phyloP scores from a whole-genome alignment of 257 asterid genomes.

The Euphrasia confusa region DNA sequence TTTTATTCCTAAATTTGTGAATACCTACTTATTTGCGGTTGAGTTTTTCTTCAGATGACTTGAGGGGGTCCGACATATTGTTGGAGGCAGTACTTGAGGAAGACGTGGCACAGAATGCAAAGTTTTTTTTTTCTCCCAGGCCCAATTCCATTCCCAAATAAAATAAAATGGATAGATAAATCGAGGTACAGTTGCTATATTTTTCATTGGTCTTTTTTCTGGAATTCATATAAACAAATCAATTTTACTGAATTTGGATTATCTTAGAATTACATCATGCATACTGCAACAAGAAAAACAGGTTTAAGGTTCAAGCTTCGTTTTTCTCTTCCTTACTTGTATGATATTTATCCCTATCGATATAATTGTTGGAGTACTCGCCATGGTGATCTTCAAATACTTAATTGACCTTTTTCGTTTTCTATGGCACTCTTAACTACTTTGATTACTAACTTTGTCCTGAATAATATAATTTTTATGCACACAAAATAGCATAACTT shows the following conservation, averaged over 20 bases:
- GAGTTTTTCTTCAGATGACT: conserved; percentile 40
- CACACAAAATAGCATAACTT: conserved; percentile 10
- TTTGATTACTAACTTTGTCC: conserved; percentile 6
- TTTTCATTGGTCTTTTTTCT: conserved; percentile 3
- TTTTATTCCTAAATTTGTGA: too few species aligned
- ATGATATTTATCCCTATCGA: neutral
- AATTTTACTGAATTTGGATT: conserved; percentile 5
- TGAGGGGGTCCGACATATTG: conserved; percentile 68
- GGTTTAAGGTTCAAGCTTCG: too few species aligned
- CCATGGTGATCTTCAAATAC: neutral
- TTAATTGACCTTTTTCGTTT: neutral
- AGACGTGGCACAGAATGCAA: conserved; percentile 78
- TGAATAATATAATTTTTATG: conserved; percentile 1
- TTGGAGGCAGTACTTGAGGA: conserved; percentile 88
- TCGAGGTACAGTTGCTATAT: conserved; percentile 17
- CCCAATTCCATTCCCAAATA: conserved; percentile 35
- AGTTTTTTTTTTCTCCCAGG: conserved; percentile 44
- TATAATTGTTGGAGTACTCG: conserved; percentile 11
- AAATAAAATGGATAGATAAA: conserved; percentile 18
- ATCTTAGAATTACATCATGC: too few species aligned
- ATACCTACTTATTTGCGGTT: neutral
- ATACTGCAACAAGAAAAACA: too few species aligned
- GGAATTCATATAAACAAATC: neutral
- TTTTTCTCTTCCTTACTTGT: too few species aligned
- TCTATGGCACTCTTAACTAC: conserved; percentile 4